Evolutionary conservation across 75 land plant species (phyloP), one percentile per base, ranked within the genome.

Genomic region (Cupressus sempervirens): DNA sequence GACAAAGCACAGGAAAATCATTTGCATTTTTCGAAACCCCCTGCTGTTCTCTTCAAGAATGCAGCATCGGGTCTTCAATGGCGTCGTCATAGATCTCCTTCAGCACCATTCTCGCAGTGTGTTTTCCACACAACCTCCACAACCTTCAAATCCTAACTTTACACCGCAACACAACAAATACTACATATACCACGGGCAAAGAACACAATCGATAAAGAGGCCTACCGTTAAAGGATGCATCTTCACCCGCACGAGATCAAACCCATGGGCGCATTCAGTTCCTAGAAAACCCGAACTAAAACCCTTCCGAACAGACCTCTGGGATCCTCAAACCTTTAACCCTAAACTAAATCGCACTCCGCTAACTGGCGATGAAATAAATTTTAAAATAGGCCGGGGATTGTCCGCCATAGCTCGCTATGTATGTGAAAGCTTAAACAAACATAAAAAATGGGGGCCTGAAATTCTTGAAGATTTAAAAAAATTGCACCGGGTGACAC

Each of bases 351-450:
- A 43, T 13, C 32, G 12, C 35, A 30, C 10, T 30, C 1, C 74
- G 10, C 3, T 30, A 30, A 72, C 32, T 11, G 3, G 2, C 13
- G 15, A 29, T 29, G 74, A 30, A 72, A 9, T 30, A 12, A 32
- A 30, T 72, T 54, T 14, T 40, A 52, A 52, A 0, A 65, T 70
- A 30, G 92, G 87, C 53, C 90, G 87, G 79, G 86, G 86, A 50
- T 84, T 94, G 52, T 92, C 95, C 50, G 94, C 95, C 15, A 84
- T 94, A 67, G 91, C 95, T 83, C 90, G 95, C 45, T 94, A 83
- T 91, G 87, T 92, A 83, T 73, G 62, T 84, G 92, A 91, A 65
- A 80, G 92, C 81, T 90, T 94, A 85, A 88, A 88, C 41, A 87
- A 83, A 29, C 87, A 94, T 89, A n/a, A 53, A 36, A n/a, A 81